Conservation (phyloP, 1,139 yeast genomes). For the Debaryomyces coudertii region DNA sequence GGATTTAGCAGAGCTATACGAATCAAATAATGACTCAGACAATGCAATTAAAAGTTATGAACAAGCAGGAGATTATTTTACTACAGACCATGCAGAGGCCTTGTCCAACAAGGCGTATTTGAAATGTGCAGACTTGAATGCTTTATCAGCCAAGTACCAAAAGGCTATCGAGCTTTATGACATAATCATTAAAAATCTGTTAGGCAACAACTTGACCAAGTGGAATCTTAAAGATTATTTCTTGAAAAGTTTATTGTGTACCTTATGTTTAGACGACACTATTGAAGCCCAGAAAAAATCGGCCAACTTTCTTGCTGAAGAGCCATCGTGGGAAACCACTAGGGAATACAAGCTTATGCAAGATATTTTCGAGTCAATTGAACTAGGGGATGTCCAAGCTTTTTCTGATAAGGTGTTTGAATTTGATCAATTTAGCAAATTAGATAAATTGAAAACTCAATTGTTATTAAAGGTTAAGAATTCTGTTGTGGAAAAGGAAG, state of each 20-base stretch:
- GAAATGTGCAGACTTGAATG: conserved; percentile 88
- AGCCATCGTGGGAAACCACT: conserved; percentile 75
- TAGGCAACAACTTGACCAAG: conserved; percentile 75
- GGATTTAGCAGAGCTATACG: conserved; percentile 88
- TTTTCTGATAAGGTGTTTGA: conserved; percentile 78
- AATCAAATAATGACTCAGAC: conserved; percentile 63
- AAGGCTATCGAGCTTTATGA: conserved; percentile 80
- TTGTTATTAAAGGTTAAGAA: conserved; percentile 81
- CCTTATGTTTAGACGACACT: conserved; percentile 78
- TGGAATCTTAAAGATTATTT: conserved; percentile 95
- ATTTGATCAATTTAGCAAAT: conserved; percentile 83
- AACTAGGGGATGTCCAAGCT: conserved; percentile 77
- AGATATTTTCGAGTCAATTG: conserved; percentile 70
- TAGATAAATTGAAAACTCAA: conserved; percentile 92
- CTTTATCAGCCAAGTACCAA: conserved; percentile 70
- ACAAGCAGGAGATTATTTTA: conserved; percentile 95
- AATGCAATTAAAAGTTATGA: conserved; percentile 81
- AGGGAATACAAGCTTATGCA: conserved; percentile 72
- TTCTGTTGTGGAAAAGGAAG: conserved; percentile 72
- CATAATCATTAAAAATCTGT: conserved; percentile 71
- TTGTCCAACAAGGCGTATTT: conserved; percentile 84
- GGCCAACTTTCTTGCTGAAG: conserved; percentile 67
- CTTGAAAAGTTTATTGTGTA: conserved; percentile 79
- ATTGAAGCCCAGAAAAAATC: conserved; percentile 83
- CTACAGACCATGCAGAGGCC: conserved; percentile 92